Evolutionary conservation across 2,329 filamentous ascomycete species (phyloP), one percentile per base, ranked within the genome.

Genomic region (Aspergillus piperis): DNA sequence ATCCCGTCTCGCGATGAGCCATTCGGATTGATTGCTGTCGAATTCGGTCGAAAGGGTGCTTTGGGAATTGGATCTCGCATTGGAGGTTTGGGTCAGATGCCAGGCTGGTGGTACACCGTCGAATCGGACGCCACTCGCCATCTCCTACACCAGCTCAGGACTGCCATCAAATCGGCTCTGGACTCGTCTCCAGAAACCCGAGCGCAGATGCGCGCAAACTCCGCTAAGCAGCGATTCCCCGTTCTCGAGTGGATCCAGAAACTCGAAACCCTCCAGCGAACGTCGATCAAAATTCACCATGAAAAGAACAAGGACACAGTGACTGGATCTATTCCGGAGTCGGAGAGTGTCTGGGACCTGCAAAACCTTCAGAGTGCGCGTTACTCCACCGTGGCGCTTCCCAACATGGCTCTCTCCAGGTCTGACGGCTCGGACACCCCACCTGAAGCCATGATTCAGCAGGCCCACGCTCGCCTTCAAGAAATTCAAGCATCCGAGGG

Each of bases 31-130:
- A 87, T 89, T 5, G 87, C 86, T 27, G 86, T 89, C 44, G 86
- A 89, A 66, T 89, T 89, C 65, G 86, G 86, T 59, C 80, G 87
- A 17, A 88, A 88, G 71, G 87, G 86, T 67, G 87, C 86, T 23
- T 79, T 89, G 51, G 87, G 86, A 65, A 85, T 89, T 51, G 87
- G 86, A 49, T 84, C 86, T 41, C 80, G 86, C 55, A 87, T 89
- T 23, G 86, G 86, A 64, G 87, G 86, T 57, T 78, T 89, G 17
- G 86, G 86, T 17, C 84, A 87, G 68, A 88, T 89, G 86, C 87
- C 87, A 15, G 87, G 87, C n/a, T 88, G 86, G 83, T 89, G 86
- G 86, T 89, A 84, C 70, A 88, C 86, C 0, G 83, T 89, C 57
- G 87, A 89, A 70, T 87, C 84, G 0, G 85, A 81, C 6, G 84